These are phyloP conservation scores for Verticillium dahliae DNA, from an alignment of 2,329 filamentous ascomycete genomes.

Conservation along the genomic window DNA sequence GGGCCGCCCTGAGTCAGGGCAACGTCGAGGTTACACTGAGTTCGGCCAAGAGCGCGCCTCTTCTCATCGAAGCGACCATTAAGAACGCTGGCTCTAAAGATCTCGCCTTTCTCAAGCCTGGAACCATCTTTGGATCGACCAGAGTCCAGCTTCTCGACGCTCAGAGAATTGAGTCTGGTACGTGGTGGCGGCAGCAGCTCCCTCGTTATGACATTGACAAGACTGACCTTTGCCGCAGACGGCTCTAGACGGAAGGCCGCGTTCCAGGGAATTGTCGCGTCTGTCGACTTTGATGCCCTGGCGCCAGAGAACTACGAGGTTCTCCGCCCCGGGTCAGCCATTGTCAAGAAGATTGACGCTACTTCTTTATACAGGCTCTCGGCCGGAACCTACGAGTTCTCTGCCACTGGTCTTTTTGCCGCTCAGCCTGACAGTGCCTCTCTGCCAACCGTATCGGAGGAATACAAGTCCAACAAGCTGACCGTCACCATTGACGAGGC, in stretches of 20 bases:
- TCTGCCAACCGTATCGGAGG: slow-evolving; percentile 3
- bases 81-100: slow-evolving; percentile 12
- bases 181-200: neutral
- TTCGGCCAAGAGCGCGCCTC: neutral
- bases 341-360: slow-evolving; percentile 9
- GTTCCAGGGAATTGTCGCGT: slow-evolving; percentile 13
- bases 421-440: slow-evolving; percentile 8
- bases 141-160: neutral
- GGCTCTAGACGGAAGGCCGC: slow-evolving; percentile 2
- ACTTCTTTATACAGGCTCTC: slow-evolving; percentile 12
- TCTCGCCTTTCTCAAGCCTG: slow-evolving; percentile 15
- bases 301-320: slow-evolving; percentile 10
- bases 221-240: neutral
- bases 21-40: neutral
- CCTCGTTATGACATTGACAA: neutral
- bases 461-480: slow-evolving; percentile 12
- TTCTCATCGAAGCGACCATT: slow-evolving; percentile 8
- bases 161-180: neutral
- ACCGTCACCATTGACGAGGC: slow-evolving; percentile 8
- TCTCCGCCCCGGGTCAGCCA: slow-evolving; percentile 10
- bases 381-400: slow-evolving; percentile 12
- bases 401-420: slow-evolving; percentile 10
- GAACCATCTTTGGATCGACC: slow-evolving; percentile 13
- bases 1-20: neutral
- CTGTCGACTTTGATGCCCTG: slow-evolving; percentile 12